Conservation (phyloP, 2,329 filamentous ascomycete species). For the Paecilomyces fulvus region DNA sequence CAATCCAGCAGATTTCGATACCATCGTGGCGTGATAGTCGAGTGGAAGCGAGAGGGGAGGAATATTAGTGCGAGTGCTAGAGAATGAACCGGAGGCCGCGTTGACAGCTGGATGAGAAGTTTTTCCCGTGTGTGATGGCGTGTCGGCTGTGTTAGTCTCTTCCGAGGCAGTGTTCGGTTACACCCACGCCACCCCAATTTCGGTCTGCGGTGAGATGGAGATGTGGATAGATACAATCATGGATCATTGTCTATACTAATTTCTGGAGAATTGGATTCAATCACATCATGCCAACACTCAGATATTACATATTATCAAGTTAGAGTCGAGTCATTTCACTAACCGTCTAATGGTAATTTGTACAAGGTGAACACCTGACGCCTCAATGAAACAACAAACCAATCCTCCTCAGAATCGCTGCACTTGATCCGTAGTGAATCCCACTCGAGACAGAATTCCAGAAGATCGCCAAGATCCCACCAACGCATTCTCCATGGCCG, state of each 20-base stretch:
- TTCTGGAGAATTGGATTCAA: no score
- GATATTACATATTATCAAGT: no score
- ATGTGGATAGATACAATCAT: no score
- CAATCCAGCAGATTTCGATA: not conserved
- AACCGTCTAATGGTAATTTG: no score
- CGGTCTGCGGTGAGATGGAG: slow-evolving; percentile 13
- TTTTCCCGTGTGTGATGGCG: not conserved
- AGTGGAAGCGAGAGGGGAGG: slow-evolving; percentile 25
- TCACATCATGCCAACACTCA: no score
- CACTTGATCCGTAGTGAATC: not conserved
- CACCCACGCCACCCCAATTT: slow-evolving; percentile 20
- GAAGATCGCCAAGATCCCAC: slow-evolving; percentile 13
- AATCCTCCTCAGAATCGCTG: not conserved
- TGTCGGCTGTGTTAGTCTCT: slow-evolving; percentile 10
- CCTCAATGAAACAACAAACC: not conserved
- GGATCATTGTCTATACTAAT: no score
- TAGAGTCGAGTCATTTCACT: no score
- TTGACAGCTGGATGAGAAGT: not conserved
- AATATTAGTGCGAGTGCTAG: slow-evolving; percentile 23
- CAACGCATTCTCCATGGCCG: slow-evolving; percentile 51
- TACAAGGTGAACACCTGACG: not conserved
- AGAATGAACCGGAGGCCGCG: slow-evolving; percentile 23
- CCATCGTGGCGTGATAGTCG: slow-evolving; percentile 11
- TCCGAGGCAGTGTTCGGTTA: slow-evolving; percentile 10
- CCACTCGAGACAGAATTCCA: slow-evolving; percentile 7